Conservation (phyloP, 192 early-diverging fungal genomes). For the Gamsiella multidivaricata region DNA sequence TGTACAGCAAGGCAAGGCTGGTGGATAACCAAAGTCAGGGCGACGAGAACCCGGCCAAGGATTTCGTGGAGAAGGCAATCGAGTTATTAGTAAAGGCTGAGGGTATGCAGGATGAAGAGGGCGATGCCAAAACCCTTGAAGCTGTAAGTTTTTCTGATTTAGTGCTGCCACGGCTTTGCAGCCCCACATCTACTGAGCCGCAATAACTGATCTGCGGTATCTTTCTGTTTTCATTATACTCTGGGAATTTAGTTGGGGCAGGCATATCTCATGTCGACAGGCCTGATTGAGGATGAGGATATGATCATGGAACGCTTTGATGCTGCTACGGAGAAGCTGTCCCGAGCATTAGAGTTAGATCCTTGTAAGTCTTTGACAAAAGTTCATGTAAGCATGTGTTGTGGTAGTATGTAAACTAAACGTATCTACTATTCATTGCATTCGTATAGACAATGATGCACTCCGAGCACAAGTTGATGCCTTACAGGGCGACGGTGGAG, state of each 20-base stretch:
- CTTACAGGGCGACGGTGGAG: slow-evolving; percentile 44
- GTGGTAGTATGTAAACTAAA: background rate
- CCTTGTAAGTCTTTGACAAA: slow-evolving; percentile 54
- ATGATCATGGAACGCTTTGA: slow-evolving; percentile 62
- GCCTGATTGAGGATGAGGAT: slow-evolving; percentile 63
- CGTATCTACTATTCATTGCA: background rate
- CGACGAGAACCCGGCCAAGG: slow-evolving; percentile 20
- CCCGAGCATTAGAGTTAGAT: slow-evolving; percentile 54
- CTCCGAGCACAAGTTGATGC: slow-evolving; percentile 58
- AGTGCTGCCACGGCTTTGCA: too few relatives aligned
- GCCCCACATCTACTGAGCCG: too few relatives aligned
- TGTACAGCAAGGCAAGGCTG: slow-evolving; percentile 39
- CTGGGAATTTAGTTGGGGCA: slow-evolving; percentile 52
- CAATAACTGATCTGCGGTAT: too few relatives aligned
- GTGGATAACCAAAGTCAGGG: slow-evolving; percentile 8
- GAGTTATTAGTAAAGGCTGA: slow-evolving; percentile 39
- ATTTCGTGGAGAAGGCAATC: slow-evolving; percentile 31
- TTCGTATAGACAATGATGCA: slow-evolving; percentile 42
- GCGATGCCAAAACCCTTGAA: slow-evolving; percentile 39
- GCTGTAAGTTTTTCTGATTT: slow-evolving; percentile 14
- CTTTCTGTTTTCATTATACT: slow-evolving; percentile 49
- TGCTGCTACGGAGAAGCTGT: slow-evolving; percentile 57
- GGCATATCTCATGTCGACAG: slow-evolving; percentile 54
- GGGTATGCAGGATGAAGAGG: slow-evolving; percentile 24
- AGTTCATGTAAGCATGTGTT: too few relatives aligned